Base-by-base conservation (phyloP, 2,329 filamentous ascomycete species). In the Xylariales sp. region DNA sequence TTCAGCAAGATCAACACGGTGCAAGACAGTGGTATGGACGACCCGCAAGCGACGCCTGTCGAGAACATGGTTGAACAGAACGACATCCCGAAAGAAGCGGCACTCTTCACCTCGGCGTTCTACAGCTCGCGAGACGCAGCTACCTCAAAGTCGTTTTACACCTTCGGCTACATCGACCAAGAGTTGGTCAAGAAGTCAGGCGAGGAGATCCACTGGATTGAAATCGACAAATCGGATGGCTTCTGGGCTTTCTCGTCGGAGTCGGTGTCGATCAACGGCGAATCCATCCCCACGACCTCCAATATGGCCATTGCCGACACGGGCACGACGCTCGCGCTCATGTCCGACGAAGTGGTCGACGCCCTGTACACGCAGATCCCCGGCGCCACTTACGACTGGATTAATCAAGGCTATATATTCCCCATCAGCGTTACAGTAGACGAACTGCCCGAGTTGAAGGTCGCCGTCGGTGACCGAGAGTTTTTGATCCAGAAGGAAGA, bases 221-320 rank as follows among this genome's bases (percentile, higher is more conserved):
- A 85, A 12, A 79, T 93, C 56, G 88, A 93, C 79, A 88, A 85
- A 65, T 85, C 83, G 1, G 78, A 88, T 63, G 91, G 91, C 28
- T 92, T 91, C 81, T 93, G 90, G 91, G 81, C 85, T 77, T 87
- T 93, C 75, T 75, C 83, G 5, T 91, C 89, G 0, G 79, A 83
- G 7, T 86, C 85, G 0, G 84, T 84, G 28, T 83, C 82, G 0
- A 81, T 93, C 69, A 88, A 88, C 71, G 89, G 87, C 64, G 81
- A 85, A 67, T 81, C 80, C 1, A 78, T 89, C 34, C 56, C 79
- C 1, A 82, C 85, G 9, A 75, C 80, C 3, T 83, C 82, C 55
- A 92, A 92, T 79, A 89, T 81, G 36, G 89, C 90, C 54, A 92
- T 93, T 71, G 88, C 86, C 41, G 91, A 93, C 76, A 93, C 91